Conservation (phyloP, 257 asterid species). For the Solanum ahanhuiri region DNA sequence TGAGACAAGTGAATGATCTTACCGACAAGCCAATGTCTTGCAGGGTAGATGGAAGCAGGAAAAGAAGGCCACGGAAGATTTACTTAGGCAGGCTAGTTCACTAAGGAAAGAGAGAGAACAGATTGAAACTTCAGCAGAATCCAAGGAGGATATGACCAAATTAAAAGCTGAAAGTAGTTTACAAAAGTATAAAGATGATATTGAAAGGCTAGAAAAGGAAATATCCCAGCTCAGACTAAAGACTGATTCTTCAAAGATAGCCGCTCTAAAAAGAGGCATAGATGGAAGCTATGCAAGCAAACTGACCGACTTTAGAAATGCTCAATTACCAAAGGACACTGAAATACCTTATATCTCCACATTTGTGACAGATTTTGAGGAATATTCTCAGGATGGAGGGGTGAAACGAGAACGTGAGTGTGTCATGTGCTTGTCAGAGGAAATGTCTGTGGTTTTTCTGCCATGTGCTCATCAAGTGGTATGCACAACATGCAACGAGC, state of each 20-base stretch:
- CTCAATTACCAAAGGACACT: slow-evolving; percentile 21
- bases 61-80: slow-evolving; percentile 39
- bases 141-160: slow-evolving; percentile 58
- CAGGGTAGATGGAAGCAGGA: slow-evolving; percentile 72
- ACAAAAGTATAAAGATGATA: slow-evolving; percentile 53
- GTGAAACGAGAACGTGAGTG: slow-evolving; percentile 93
- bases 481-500: slow-evolving; percentile 74
- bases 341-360: slow-evolving; percentile 31
- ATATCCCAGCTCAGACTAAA: slow-evolving; percentile 66
- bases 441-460: slow-evolving; percentile 86
- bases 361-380: slow-evolving; percentile 17
- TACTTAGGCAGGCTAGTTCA: slow-evolving; percentile 44
- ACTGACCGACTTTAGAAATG: slow-evolving; percentile 23
- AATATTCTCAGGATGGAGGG: slow-evolving; percentile 26
- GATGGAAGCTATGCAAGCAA: slow-evolving; percentile 66
- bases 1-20: slow-evolving; percentile 8
- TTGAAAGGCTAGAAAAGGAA: slow-evolving; percentile 60
- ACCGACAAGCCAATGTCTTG: slow-evolving; percentile 10
- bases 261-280: slow-evolving; percentile 70
- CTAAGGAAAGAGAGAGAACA: slow-evolving; percentile 58
- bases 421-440: slow-evolving; percentile 94
- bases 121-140: slow-evolving; percentile 54
- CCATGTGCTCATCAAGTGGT: slow-evolving; percentile 98
- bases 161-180: slow-evolving; percentile 64
- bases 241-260: slow-evolving; percentile 73